Evolutionary conservation across 164 flowering plant species (phyloP), one percentile per base, ranked within the genome.

Genomic region (Brasenia schreberi): DNA sequence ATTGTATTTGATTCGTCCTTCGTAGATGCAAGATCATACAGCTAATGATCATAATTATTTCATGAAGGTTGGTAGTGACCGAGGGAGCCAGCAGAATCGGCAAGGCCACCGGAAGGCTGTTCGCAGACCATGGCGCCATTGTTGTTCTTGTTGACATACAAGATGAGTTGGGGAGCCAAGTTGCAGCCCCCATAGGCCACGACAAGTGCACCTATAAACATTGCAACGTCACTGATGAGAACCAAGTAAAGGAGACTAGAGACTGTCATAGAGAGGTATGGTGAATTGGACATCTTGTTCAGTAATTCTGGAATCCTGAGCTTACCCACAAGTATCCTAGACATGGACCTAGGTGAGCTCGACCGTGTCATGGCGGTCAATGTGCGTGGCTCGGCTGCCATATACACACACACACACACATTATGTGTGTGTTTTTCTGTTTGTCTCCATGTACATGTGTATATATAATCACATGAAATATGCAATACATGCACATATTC

Each of bases 221-320:
- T 18, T 79, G 82, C 63, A 75, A 79, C 52, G 80, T 79, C 5
- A 70, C 45, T n/a, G 68, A 76, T 17, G 82, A 79, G 56, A 23
- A 68, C 19, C 72, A 77, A 39, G 75, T 79, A 0, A 66, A 65
- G 6, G 72, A 67, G 2, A 42, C 69, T 3, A 69, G 77, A 33
- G 59, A 27, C 14, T 60, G 27, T 80, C 0, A 1, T 79, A 0
- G 61, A 65, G 1, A 72, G 58, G n/a, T 72, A 67, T 19, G 82
- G 80, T 0, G 5, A 18, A 5, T 66, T 79, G 4, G 75, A 79
- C 44, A 60, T 79, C 39, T 12, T 77, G 70, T 74, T 61, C 64
- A 79, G 74, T 75, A 77, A 77, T 66, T 80, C 82, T 0, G 82
- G 76, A 0, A n/a, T 79, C 19, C 5, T 68, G 5, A 76, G 71